Base-by-base conservation (phyloP, 441 rosid species). In the Gossypium gossypioides region DNA sequence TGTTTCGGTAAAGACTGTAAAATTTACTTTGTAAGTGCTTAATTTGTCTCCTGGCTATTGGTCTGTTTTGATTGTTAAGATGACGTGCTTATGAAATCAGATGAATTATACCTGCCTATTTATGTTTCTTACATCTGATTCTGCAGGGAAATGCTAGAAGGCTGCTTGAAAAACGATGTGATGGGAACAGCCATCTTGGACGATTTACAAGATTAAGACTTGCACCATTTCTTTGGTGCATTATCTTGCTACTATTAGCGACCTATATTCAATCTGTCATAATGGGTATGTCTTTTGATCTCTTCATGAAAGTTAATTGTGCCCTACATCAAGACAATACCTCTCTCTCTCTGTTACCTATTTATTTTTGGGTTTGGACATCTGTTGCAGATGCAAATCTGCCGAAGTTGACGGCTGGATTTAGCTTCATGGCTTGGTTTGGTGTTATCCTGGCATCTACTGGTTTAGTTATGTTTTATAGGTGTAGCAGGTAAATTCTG, bases 121-220 rank as follows among this genome's bases (percentile, higher is more conserved):
- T 18, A 18, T 10, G 3, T 55, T 62, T 71, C 54, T 55, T 71
- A 69, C 62, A 44, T 78, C 54, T 59, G 42, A 56, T 75, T 71
- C 46, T 83, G 71, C 88, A 95, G 99, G 97, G 94, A 70, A 95
- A 91, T 84, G 96, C 97, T 69, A 83, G 91, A 84, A 87, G 86
- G 76, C 80, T 89, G 81, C 94, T 88, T 75, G 96, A 91, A 51
- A 91, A 87, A 76, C 87, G 88, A n/a, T 89, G 89, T 65, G 86
- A 91, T 68, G 90, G 91, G 72, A 87, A 83, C 74, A 87, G 78
- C 70, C 83, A 83, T 69, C 74, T 92, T 72, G 97, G 96, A 78
- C 87, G 77, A 56, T 82, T 91, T 77, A 81, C 96, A 75, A 95
- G 89, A 79, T 77, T 92, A 18, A 94, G 97, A 68, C 97, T 92